Base-by-base conservation (phyloP, 208 protist species). In the Crithidia bombi region DNA sequence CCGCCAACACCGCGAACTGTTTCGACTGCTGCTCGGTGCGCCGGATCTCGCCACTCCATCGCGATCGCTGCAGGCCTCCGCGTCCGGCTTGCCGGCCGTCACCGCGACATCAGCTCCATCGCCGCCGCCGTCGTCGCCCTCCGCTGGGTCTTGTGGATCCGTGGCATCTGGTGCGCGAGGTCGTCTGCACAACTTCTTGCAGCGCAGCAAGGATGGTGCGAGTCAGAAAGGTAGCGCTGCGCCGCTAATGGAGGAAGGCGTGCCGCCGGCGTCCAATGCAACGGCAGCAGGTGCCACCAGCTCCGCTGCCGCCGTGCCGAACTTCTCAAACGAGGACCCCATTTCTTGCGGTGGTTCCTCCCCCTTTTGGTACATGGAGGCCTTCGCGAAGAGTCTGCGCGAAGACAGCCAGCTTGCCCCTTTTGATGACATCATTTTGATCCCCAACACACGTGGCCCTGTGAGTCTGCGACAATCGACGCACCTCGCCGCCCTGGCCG, bases 381-480 rank as follows among this genome's bases (percentile, higher is more conserved):
- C 79, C 10, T 85, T 96, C 63, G 87, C 82, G 21, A 75, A 76
- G 55, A 87, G 80, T 47, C 59, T 96, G 25, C 76, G 73, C 33
- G 72, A 75, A 32, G 79, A 88, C 69, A 94, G 89, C 43, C 79
- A 90, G 46, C 73, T 91, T 26, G 78, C 82, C 7, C 91, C 91
- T 17, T 93, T 96, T 46, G 92, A 96, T 11, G 75, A 95, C 46
- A 72, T 96, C 54, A 94, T 96, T 69, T 63, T 96, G 30, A 78
- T 96, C 46, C 92, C 92, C 47, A 93, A 96, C 76, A 94, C 89
- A 12, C 86, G 85, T 19, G 89, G 89, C 73, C 92, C 92, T 10
- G 86, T 93, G 10, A 85, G 79, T 19, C 68, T 94, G 36, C 80
- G 81, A 17, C 79, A 86, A 38, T 96, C 91, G 10, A 89, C 85